Conservation (phyloP, 805 yeast species). For the Wickerhamiella musiphila region DNA sequence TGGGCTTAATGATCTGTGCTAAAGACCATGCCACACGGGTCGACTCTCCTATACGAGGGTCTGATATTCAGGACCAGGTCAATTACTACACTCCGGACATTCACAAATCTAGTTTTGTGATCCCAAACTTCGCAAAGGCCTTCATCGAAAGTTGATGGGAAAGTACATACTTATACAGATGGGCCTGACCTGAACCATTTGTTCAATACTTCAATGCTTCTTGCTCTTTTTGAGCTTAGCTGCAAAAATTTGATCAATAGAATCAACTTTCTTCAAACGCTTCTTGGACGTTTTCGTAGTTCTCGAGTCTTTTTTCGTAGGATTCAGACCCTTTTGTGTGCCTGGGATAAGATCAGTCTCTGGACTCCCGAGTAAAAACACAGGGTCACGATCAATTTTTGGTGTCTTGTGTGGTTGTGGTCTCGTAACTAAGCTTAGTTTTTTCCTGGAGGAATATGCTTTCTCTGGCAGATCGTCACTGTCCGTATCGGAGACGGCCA, state of each 20-base stretch:
- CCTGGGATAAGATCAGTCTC: too few relatives aligned
- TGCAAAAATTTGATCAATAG: constrained; percentile 66
- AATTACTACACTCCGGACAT: constrained; percentile 74
- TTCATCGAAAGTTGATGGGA: constrained; percentile 23
- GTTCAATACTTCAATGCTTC: constrained; percentile 43
- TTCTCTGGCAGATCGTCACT: too few relatives aligned
- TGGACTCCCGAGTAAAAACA: too few relatives aligned
- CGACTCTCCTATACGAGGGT: constrained; percentile 46
- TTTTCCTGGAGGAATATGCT: too few relatives aligned
- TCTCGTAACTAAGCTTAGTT: too few relatives aligned
- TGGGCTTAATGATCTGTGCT: constrained; percentile 94
- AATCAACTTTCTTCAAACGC: constrained; percentile 33
- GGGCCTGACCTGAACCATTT: too few relatives aligned
- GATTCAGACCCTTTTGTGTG: too few relatives aligned
- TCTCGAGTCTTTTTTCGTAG: too few relatives aligned
- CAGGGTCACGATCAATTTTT: too few relatives aligned
- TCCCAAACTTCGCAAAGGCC: constrained; percentile 77
- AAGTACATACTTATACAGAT: too few relatives aligned
- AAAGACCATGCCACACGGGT: constrained; percentile 54
- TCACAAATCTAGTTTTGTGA: constrained; percentile 75
- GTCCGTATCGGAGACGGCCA: too few relatives aligned
- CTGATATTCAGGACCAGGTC: constrained; percentile 42
- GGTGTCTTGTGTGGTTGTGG: too few relatives aligned
- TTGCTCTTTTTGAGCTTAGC: constrained; percentile 29
- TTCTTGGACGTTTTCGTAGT: constrained; percentile 22